Percentiles rank a stretch among this genome's conserved stretches.
These are phyloP conservation scores for Phytophthora pinifolia DNA, from an alignment of 352 stramenopile genomes.

Conservation along the genomic window DNA sequence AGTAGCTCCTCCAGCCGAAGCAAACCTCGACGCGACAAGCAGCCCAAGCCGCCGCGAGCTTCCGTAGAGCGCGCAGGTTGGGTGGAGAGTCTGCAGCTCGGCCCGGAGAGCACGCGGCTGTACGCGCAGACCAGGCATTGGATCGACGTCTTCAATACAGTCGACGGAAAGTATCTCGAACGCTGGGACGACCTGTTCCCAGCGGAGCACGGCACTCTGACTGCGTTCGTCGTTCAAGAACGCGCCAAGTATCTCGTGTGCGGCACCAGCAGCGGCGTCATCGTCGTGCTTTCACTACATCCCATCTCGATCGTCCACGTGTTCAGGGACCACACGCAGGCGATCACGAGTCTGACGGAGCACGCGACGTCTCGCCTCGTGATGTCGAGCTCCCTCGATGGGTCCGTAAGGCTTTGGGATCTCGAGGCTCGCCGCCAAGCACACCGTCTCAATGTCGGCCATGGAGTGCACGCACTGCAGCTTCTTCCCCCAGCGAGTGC, in stretches of 20 bases:
- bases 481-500: conserved; percentile 31
- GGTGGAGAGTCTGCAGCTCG: conserved; percentile 58
- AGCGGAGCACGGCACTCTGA: conserved; percentile 55
- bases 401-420: conserved; percentile 67
- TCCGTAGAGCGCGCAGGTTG: conserved; percentile 26
- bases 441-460: conserved; percentile 58
- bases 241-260: conserved; percentile 70
- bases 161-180: conserved; percentile 50
- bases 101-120: conserved; percentile 35
- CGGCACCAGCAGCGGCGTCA: conserved; percentile 53
- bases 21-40: conserved; percentile 17
- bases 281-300: conserved; percentile 59
- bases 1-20: conserved; percentile 7
- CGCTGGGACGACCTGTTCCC: conserved; percentile 55
- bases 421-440: conserved; percentile 60
- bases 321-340: conserved; percentile 72
- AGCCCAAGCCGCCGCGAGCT: conserved; percentile 13
- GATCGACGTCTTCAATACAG: conserved; percentile 56
- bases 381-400: conserved; percentile 73
- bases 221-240: conserved; percentile 63
- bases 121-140: conserved; percentile 52
- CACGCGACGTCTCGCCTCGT: conserved; percentile 53
- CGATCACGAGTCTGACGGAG: conserved; percentile 53
- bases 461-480: conserved; percentile 45
- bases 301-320: conserved; percentile 57